These are phyloP conservation scores for Neurospora tetrasperma DNA, from an alignment of 495 filamentous ascomycete species.

Conservation along the genomic window DNA sequence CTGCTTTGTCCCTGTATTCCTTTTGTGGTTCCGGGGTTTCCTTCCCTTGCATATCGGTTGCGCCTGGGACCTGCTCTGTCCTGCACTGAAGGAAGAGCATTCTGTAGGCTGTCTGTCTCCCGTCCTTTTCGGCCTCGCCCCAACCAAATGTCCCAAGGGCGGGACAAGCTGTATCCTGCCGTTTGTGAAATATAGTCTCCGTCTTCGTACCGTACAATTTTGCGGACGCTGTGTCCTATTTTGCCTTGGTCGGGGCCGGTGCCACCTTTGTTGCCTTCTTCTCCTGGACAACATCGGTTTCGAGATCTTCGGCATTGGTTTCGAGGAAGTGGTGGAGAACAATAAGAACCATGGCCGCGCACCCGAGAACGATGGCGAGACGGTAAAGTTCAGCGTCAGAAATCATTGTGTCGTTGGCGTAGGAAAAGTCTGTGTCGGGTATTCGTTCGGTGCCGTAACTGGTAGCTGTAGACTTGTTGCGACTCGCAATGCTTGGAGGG, in stretches of 20 bases:
- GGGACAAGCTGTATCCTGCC: neutral
- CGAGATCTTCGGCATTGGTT: conserved; percentile 64
- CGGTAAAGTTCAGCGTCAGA: conserved; percentile 74
- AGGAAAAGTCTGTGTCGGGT: neutral
- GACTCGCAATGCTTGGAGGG: neutral
- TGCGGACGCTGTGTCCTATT: conserved; percentile 2
- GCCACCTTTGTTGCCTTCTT: conserved; percentile 53
- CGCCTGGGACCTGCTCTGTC: neutral
- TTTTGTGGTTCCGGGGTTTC: neutral
- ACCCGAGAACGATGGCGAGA: conserved; percentile 90
- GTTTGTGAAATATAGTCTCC: neutral
- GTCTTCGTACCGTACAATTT: conserved; percentile 11
- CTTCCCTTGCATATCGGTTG: neutral
- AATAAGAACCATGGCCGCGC: conserved; percentile 83
- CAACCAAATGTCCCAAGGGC: neutral
- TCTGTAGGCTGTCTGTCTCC: neutral
- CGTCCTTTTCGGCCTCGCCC: neutral
- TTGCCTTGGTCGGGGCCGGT: conserved; percentile 14
- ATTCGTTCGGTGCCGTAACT: neutral
- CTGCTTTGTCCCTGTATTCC: neutral
- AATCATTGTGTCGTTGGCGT: conserved; percentile 53
- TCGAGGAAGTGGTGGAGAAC: conserved; percentile 96
- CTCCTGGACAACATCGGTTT: conserved; percentile 43
- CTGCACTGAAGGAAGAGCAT: neutral
- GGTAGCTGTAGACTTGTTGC: neutral